Conservation (phyloP, 805 yeast genomes). For the Monosporozyma yasuniensis region DNA sequence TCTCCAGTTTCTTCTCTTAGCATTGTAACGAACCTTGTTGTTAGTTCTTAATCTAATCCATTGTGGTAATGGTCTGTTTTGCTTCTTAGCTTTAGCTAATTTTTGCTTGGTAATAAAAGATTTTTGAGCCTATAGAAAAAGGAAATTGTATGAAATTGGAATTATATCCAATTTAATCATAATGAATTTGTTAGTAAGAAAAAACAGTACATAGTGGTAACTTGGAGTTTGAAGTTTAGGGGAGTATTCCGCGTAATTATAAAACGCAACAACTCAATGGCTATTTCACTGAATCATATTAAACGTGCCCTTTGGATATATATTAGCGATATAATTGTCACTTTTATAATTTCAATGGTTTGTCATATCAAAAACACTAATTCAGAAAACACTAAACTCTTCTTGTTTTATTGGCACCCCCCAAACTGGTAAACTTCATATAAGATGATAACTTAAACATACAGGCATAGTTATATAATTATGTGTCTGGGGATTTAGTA, state of each 20-base stretch:
- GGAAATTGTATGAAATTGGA: background rate
- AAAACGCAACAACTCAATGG: too few species aligned
- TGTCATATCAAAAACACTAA: too few species aligned
- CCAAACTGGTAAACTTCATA: too few species aligned
- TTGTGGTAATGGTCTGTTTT: conserved; percentile 99
- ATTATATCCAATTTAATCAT: background rate
- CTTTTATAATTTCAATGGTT: too few species aligned
- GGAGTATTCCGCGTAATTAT: too few species aligned
- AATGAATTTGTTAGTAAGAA: background rate
- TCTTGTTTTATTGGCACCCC: too few species aligned
- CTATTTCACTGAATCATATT: too few species aligned
- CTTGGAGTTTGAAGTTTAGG: background rate
- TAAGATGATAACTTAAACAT: background rate
- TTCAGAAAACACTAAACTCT: too few species aligned
- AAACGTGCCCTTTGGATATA: too few species aligned
- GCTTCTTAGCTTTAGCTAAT: conserved; percentile 97
- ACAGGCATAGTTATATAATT: background rate
- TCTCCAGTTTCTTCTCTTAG: conserved; percentile 99
- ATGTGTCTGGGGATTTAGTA: background rate
- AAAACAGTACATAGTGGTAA: background rate
- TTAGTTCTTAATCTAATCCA: conserved; percentile 98
- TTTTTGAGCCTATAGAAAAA: conserved; percentile 63
- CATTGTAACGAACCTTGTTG: conserved; percentile 97
- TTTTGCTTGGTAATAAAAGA: conserved; percentile 95
- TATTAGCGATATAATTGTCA: too few species aligned